Base-by-base conservation (phyloP, 371 early-diverging fungal species). In the Actinomucor elegans region DNA sequence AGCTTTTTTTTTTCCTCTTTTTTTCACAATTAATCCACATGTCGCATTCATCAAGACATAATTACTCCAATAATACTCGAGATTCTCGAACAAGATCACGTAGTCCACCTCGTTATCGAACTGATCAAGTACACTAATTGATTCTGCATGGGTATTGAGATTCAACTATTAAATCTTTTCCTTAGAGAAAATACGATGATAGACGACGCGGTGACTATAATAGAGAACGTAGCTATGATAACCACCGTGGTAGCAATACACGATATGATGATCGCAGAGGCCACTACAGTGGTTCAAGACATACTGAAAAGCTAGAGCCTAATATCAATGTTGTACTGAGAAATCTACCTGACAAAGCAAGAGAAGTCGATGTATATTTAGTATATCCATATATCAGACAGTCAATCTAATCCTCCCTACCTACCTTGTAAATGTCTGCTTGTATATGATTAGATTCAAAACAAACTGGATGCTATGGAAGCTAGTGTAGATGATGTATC, bases 311-410 rank as follows among this genome's bases (percentile, higher is more conserved):
- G 0, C 32, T 57, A 15, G 49, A 52, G 24, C 80, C 80, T 12
- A 79, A 79, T 44, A 79, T 76, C 38, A 70, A 77, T 50, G 71
- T 77, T 3, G 75, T 79, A 2, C 45, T 79, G 33, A 66, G 76
- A 56, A 71, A 67, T 20, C 57, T 79, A 23, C 77, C 80, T 24
- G 67, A 75, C 20, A 35, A 50, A 40, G 67, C 61, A 9, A 51
- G 51, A 15, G 80, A 79, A 59, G 57, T 55, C 44, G 75, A 74
- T 51, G 80, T 79, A 69, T 28, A n/a, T 38, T 48, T 26, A 56
- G 69, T 57, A 48, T 50, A 18, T 66, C 63, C 18, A 67, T 67
- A 47, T 50, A 69, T 31, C 69, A 69, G 33, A 55, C 20, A 51
- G 35, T 37, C 12, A 18, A 17, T 21, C 40, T 28, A 40, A 45